A percentile compares a stretch with the other conserved stretches of the same genome.
These are phyloP conservation scores for Pythium diclinum DNA, from an alignment of 352 stramenopile species.

Conservation along the genomic window DNA sequence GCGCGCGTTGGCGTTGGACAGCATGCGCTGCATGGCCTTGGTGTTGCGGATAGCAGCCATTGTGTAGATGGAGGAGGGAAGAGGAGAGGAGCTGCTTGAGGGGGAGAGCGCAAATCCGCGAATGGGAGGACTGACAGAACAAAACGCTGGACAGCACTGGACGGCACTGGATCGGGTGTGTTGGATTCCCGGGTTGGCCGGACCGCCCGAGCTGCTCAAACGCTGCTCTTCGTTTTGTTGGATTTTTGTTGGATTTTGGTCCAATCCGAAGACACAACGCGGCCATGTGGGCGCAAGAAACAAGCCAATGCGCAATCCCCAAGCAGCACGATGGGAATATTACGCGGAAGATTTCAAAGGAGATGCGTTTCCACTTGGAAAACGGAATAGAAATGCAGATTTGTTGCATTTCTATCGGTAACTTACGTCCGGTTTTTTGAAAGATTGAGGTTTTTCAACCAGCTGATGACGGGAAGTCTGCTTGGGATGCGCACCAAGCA, in stretches of 20 bases:
- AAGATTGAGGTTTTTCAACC: not conserved
- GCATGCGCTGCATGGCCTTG: too few relatives aligned
- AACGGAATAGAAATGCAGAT: not conserved
- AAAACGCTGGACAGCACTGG: not conserved
- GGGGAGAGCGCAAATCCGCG: not conserved
- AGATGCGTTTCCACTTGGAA: not conserved
- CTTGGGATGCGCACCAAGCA: constrained; percentile 1
- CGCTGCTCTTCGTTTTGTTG: too few relatives aligned
- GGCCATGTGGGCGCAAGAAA: not conserved
- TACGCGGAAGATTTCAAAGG: not conserved
- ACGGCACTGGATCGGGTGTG: not conserved
- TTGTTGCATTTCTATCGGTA: not conserved
- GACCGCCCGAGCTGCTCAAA: not conserved
- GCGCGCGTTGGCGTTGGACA: too few relatives aligned
- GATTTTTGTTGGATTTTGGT: not conserved
- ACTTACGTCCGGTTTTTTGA: not conserved
- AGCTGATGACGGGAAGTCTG: not conserved
- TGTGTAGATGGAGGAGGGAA: too few relatives aligned
- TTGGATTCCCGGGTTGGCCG: too few relatives aligned
- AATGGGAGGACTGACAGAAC: not conserved
- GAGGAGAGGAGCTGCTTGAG: too few relatives aligned
- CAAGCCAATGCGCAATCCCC: not conserved
- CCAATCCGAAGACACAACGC: not conserved
- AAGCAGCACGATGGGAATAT: not conserved
- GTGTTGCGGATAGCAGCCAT: too few relatives aligned